Evolutionary conservation across 345 rosid species (phyloP).

Genomic region (Laguncularia racemosa): DNA sequence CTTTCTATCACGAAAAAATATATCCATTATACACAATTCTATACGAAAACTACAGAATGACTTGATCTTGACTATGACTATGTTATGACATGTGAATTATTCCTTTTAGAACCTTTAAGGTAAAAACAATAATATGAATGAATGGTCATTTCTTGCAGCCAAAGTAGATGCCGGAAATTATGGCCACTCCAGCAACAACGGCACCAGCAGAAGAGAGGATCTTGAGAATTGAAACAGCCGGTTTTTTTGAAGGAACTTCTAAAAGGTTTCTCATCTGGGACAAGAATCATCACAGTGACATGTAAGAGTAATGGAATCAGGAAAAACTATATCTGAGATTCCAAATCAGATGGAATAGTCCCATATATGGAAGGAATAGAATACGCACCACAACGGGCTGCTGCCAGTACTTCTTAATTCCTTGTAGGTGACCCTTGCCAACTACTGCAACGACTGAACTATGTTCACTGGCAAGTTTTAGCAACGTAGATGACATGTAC

Average conservation of each 20-base stretch:
- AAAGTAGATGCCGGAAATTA: slow-evolving; percentile 56
- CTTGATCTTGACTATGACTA: not conserved
- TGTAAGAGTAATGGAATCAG: too few species aligned
- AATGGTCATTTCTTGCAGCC: slow-evolving; percentile 41
- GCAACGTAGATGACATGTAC: slow-evolving; percentile 79
- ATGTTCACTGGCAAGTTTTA: slow-evolving; percentile 64
- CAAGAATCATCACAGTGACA: not conserved
- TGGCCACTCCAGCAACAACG: slow-evolving; percentile 64
- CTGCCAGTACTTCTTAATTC: slow-evolving; percentile 83
- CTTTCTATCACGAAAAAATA: too few species aligned
- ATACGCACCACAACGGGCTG: slow-evolving; percentile 61
- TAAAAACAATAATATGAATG: not conserved
- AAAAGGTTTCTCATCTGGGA: slow-evolving; percentile 57
- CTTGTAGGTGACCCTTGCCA: slow-evolving; percentile 95
- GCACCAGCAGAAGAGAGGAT: slow-evolving; percentile 57
- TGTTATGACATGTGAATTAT: not conserved
- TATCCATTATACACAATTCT: too few species aligned
- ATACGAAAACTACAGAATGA: too few species aligned
- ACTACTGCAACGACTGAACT: slow-evolving; percentile 86
- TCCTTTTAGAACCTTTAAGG: not conserved
- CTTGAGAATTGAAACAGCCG: slow-evolving; percentile 32
- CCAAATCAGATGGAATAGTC: not conserved
- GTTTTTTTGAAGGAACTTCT: slow-evolving; percentile 52
- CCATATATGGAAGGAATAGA: not conserved
- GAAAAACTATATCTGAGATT: too few species aligned